Evolutionary conservation across 75 land plant genomes (phyloP).

Genomic region (Picea glauca): DNA sequence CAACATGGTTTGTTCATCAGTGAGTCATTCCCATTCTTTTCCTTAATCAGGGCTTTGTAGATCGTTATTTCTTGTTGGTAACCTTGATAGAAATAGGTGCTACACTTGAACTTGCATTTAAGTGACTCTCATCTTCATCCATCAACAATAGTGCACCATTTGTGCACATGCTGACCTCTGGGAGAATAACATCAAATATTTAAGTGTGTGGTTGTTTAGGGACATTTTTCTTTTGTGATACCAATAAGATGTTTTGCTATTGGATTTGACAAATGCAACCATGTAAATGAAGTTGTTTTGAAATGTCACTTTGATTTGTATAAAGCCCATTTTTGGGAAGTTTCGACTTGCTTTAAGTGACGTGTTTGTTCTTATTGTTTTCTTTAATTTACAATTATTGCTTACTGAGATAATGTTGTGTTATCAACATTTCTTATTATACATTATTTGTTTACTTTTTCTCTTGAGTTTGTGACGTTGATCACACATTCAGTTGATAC

Average conservation of each 20-base stretch:
- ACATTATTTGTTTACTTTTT: not conserved
- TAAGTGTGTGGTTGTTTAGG: not conserved
- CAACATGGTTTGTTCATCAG: not conserved
- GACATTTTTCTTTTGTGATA: not conserved
- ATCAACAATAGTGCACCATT: not conserved
- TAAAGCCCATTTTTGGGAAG: not conserved
- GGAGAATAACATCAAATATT: not conserved
- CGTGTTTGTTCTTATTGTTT: not conserved
- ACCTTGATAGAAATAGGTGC: not conserved
- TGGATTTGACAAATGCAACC: not conserved
- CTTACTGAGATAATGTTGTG: not conserved
- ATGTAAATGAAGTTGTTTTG: not conserved
- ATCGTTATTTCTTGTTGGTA: not conserved
- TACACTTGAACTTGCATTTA: not conserved
- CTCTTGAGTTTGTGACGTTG: not conserved
- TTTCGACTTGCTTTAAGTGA: not conserved
- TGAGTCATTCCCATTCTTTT: not conserved
- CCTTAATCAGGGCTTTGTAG: not conserved
- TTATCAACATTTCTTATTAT: not conserved
- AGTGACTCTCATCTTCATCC: not conserved
- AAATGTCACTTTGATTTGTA: not conserved
- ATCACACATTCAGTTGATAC: not conserved
- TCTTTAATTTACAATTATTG: not conserved
- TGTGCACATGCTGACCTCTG: not conserved
- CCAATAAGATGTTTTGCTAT: not conserved